Base-by-base conservation (phyloP, 2,329 filamentous ascomycete genomes). In the Mycosphaerella arachidis region DNA sequence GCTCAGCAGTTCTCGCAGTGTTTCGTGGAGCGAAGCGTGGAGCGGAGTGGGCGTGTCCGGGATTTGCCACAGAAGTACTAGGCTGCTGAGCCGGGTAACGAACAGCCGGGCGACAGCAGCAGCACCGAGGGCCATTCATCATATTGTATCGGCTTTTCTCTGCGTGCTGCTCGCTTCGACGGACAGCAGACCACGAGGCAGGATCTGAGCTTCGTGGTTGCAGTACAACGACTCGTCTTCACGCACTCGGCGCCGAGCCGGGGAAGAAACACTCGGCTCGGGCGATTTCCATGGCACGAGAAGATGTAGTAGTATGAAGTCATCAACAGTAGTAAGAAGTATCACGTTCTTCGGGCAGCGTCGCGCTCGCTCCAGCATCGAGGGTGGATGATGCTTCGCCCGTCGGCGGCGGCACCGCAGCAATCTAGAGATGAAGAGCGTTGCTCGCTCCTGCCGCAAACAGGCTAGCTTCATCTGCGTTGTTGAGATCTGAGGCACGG, bases 381-480 rank as follows among this genome's bases (percentile, higher is more conserved):
- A 16, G n/a, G n/a, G n/a, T n/a, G n/a, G n/a, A n/a, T n/a, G n/a
- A n/a, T 12, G 18, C 29, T 29, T 18, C 4, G 10, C 12, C 46
- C 9, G n/a, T 48, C 18, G 10, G 46, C 29, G 18, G 29, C n/a
- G 29, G 46, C 46, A 10, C 46, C 46, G 46, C 46, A 48, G 46
- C 48, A 52, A 54, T 40, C 31, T 54, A n/a, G n/a, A n/a, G n/a
- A n/a, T 27, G 52, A 12, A 40, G 20, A 40, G 35, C 52, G 53
- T 12, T 31, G 53, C 37, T 46, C 6, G 40, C 51, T 51, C 52
- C 51, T 55, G 29, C 51, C 57, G n/a, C 30, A 48, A 51, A 20
- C n/a, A 48, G 52, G 9, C 35, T 55, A 40, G 57, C 24, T 18
- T 30, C n/a, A 55, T 55, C 52, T 3, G 40, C 18, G 13, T 37